Base-by-base conservation (phyloP, 2,329 filamentous ascomycete genomes). In the Pestalotiopsis sp. region DNA sequence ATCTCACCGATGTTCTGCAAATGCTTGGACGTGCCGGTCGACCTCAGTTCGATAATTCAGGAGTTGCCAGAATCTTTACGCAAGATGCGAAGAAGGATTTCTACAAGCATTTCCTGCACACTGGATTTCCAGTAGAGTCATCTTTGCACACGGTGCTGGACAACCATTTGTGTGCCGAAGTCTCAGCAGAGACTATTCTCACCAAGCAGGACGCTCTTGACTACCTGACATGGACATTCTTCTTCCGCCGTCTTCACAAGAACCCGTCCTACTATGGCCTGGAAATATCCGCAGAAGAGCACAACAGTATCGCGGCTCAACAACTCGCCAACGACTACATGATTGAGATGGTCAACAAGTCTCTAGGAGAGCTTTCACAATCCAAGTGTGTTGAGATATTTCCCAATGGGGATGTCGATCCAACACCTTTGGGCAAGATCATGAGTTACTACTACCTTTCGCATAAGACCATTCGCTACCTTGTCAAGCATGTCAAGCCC, bases 391-490 rank as follows among this genome's bases (percentile, higher is more conserved):
- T 97, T 17, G 87, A 91, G 20, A 86, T 97, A 3, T 92, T 93
- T 75, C 91, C 92, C 59, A 97, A 96, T 72, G 95, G 95, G 58
- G 92, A 97, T 73, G 91, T 99, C 36, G 93, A 97, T 74, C 85
- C 95, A 0, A 98, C 96, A 0, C 91, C 95, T 0, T 87, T 98
- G 6, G 96, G 96, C 75, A 98, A 97, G 83, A 98, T 99, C 77
- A 98, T 98, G 94, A 97, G 93, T 79, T 99, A 98, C 85, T 99
- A 99, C 86, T 99, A 99, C 78, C 90, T 96, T 62, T 97, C 95
- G 0, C 96, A 99, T 83, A 93, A 93, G 81, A 99, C 96, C 0
- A 94, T 99, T 75, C 93, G 96, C 1, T 91, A 94, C 75, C 88
- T 99, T 6, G 89, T 93, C 71, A 86, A 89, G 61, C 88, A 95